Evolutionary conservation across 768 basidiomycete species (phyloP), one percentile per base, ranked within the genome.

Genomic region (Termitomyces sp.): DNA sequence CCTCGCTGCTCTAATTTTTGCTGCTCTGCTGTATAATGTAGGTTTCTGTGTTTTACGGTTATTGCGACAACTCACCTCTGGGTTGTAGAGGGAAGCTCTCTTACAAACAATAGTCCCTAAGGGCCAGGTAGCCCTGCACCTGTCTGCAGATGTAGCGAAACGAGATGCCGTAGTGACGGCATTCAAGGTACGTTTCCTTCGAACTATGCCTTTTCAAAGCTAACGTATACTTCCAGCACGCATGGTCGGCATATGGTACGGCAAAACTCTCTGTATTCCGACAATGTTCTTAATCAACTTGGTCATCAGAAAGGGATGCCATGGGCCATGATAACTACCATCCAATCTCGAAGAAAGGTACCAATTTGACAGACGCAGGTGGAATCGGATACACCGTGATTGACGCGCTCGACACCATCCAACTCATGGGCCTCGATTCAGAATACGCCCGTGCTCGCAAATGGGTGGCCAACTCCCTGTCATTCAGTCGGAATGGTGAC

Each of bases 281-380:
- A 27, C 15, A 33, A 15, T 32, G 5, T 5, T 48, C 53, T 40
- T 20, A 9, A 32, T 16, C 41, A 23, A 54, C 18, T 39, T 49
- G 10, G 12, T 36, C 0, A 39, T 35, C 73, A 94, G 94, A 95
- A 73, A 76, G 85, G 57, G 86, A 97, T 65, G 94, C 94, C 6
- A 95, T 94, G 85, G 95, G 95, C 3, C 77, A 78, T 50, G 94
- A 98, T 72, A 92, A 96, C 65, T 97, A 94, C 63, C 91, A 95
- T 63, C 94, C 96, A 0, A 77, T 98, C 23, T 79, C 81, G 32
- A 79, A 79, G 55, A 74, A 68, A 16, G 95, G 96, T 1, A 79
- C 83, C 7, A 94, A 98, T 65, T 76, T 98, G 25, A 88, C 88
- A 0, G 64, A 72, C 1, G 82, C 81, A 1, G 92, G 91, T 15